Percentiles rank a stretch among this genome's conserved stretches.
Evolutionary conservation across 2,329 filamentous ascomycete genomes (phyloP).

Genomic region (Colletotrichum cuscutae): DNA sequence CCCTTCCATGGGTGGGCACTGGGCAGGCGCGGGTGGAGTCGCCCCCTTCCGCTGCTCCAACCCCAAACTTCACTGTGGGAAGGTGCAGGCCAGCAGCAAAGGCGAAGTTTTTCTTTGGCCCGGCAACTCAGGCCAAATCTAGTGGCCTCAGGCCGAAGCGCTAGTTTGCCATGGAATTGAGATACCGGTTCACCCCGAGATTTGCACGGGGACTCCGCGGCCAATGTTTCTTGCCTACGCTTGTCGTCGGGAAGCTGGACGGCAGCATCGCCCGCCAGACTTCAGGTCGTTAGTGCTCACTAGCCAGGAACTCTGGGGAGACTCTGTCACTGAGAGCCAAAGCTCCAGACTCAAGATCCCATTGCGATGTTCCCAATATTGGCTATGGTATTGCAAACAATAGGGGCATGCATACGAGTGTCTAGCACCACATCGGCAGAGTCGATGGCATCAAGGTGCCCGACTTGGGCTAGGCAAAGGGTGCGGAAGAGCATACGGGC

Average conservation of each 20-base stretch:
- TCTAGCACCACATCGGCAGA: not conserved
- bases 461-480: conserved; percentile 10
- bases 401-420: not conserved
- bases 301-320: not conserved
- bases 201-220: conserved; percentile 36
- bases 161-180: conserved; percentile 35
- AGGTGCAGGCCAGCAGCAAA: conserved; percentile 11
- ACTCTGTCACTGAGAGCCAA: not conserved
- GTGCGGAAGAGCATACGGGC: not conserved
- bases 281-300: not conserved
- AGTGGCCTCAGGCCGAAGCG: conserved; percentile 35
- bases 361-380: not conserved
- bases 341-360: not conserved
- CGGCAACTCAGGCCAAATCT: conserved; percentile 3
- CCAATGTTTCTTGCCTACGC: not conserved
- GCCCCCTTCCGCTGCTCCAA: conserved; percentile 27
- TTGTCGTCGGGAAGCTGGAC: not conserved
- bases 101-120: conserved; percentile 17
- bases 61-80: conserved; percentile 29
- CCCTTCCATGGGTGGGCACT: not conserved
- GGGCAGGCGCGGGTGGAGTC: conserved; percentile 14
- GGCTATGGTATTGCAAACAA: not conserved
- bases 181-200: conserved; percentile 38
- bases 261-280: not conserved
- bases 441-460: conserved; percentile 18